A percentile compares a stretch with the other conserved stretches of the same genome.
These are phyloP conservation scores for Raddia distichophylla DNA, from an alignment of 176 grass and related monocot genomes.

Conservation along the genomic window DNA sequence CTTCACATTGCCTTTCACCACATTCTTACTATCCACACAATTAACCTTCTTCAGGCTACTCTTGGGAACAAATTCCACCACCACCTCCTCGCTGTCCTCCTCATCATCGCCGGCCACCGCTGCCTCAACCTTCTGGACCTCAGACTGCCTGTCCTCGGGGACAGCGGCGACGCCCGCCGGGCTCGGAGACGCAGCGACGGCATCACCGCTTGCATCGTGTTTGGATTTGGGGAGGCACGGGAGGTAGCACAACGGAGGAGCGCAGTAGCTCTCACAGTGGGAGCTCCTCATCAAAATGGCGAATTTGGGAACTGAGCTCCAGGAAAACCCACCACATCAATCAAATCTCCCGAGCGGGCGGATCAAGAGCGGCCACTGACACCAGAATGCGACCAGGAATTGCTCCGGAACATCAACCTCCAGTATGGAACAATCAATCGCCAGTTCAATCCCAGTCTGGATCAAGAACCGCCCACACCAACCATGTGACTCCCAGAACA, in stretches of 20 bases:
- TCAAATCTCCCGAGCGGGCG: conserved; percentile 33
- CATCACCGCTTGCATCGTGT: conserved; percentile 31
- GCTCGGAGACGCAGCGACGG: conserved; percentile 24
- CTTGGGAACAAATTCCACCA: conserved; percentile 34
- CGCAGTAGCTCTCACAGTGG: conserved; percentile 71
- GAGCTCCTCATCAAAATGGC: conserved; percentile 74
- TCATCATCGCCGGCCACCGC: conserved; percentile 38
- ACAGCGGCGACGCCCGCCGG: conserved; percentile 9
- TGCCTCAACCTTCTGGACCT: conserved; percentile 47
- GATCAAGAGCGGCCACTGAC: conserved; percentile 16
- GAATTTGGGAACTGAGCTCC: conserved; percentile 39
- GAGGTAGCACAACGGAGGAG: conserved; percentile 47
- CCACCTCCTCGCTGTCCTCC: not conserved
- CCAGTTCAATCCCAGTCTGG: not conserved
- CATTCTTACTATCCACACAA: conserved; percentile 17
- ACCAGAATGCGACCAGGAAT: conserved; percentile 28
- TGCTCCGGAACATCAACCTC: not conserved
- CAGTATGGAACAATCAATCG: not conserved
- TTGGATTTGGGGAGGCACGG: conserved; percentile 57
- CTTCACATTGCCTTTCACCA: conserved; percentile 75
- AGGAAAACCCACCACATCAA: conserved; percentile 53
- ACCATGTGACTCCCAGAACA: not conserved
- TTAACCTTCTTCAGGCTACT: conserved; percentile 77
- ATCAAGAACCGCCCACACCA: conserved; percentile 17
- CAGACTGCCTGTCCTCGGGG: conserved; percentile 38